A percentile compares a stretch with the other conserved stretches of the same genome.
These are phyloP conservation scores for Pyrenochaeta sp. DNA, from an alignment of 2,329 filamentous ascomycete genomes.

Conservation along the genomic window DNA sequence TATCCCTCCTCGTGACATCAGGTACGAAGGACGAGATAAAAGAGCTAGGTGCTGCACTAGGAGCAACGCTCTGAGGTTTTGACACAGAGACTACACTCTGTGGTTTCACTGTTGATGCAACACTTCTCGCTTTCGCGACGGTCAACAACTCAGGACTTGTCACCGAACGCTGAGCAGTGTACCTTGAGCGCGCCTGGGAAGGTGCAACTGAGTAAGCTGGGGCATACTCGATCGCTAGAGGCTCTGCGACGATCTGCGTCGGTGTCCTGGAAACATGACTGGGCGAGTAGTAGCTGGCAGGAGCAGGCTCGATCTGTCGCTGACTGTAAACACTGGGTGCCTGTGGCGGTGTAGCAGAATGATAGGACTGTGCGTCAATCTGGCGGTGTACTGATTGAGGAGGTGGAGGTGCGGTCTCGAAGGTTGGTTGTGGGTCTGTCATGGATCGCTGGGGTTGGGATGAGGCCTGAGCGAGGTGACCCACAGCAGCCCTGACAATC, in stretches of 20 bases:
- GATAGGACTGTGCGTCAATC: slow-evolving; percentile 47
- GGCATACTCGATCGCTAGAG: slow-evolving; percentile 43
- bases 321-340: slow-evolving; percentile 25
- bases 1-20: slow-evolving; percentile 35
- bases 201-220: slow-evolving; percentile 41
- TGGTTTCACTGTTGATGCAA: slow-evolving; percentile 22
- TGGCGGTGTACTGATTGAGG: slow-evolving; percentile 44
- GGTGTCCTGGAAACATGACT: slow-evolving; percentile 37
- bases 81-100: slow-evolving; percentile 19
- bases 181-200: slow-evolving; percentile 31
- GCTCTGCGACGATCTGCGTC: slow-evolving; percentile 31
- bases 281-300: slow-evolving; percentile 44
- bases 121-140: slow-evolving; percentile 27
- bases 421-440: slow-evolving; percentile 43
- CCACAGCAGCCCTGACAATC: slow-evolving; percentile 36
- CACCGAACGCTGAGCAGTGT: slow-evolving; percentile 36
- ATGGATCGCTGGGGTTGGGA: slow-evolving; percentile 35
- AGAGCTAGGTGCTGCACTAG: slow-evolving; percentile 39
- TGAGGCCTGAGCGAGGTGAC: slow-evolving; percentile 37
- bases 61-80: slow-evolving; percentile 27
- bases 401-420: slow-evolving; percentile 35
- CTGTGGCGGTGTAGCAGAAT: slow-evolving; percentile 33
- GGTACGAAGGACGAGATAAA: slow-evolving; percentile 49
- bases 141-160: slow-evolving; percentile 42
- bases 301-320: slow-evolving; percentile 51